Base-by-base conservation (phyloP, 2,329 filamentous ascomycete genomes). In the Diplodia corticola region DNA sequence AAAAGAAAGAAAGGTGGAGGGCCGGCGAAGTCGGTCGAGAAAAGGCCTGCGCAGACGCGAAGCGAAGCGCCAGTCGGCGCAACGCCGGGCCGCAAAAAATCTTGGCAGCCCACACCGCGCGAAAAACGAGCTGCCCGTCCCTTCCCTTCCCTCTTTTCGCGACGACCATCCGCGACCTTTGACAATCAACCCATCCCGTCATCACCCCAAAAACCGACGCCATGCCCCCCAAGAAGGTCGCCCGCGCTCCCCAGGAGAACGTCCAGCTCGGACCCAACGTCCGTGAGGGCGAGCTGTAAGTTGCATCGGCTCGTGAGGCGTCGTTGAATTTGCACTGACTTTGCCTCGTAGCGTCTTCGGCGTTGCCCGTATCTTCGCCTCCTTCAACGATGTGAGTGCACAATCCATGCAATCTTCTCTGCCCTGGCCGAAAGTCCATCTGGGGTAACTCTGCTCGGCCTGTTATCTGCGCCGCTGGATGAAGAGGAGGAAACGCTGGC, bases 301-400 rank as follows among this genome's bases (percentile, higher is more conserved):
- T 55, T 37, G 50, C 30, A 24, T 17, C n/a, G 24, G 24, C 13
- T 12, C 17, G 2, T 10, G 24, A n/a, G 17, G 20, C 5, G 48
- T 22, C 26, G 48, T 28, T 30, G 4, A 26, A 40, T 20, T 22
- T 46, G 61, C 26, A 28, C 57, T 61, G 57, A 61, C 35, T 59
- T 22, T 35, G n/a, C 12, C 12, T 33, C 24, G 44, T 49, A 61
- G 57, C 83, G 93, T 97, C 83, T 97, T 97, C 82, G 93, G 93
- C 82, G 93, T 97, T 85, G 93, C 93, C 81, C 92, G 93, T 82
- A 97, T 97, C 87, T 95, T 97, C 84, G 93, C 93, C 78, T 96
- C 92, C 73, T 83, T 84, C 76, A 83, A 84, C 76, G 82, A 83
- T 26, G 57, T 61, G 57, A 61, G 57, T 61, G n/a, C 44, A n/a